phyloP scores from a whole-genome alignment of 139 green algal species.

The Mesotaenium endlicherianum region DNA sequence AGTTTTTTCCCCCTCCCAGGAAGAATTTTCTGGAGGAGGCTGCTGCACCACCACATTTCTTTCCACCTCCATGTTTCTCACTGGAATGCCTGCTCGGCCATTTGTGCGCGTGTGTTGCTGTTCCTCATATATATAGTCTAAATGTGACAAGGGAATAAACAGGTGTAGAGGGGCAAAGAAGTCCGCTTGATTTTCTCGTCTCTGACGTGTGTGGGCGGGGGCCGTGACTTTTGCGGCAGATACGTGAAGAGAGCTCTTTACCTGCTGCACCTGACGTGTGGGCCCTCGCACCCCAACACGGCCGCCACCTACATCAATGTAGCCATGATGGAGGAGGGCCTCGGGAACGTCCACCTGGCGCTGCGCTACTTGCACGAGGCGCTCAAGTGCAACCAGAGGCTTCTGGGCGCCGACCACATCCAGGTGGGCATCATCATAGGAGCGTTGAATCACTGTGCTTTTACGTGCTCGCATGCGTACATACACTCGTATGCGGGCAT shows the following conservation, averaged over 20 bases:
- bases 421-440: constrained; percentile 35
- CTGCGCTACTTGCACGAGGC: constrained; percentile 59
- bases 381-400: constrained; percentile 54
- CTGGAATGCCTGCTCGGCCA: not conserved
- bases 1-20: not conserved
- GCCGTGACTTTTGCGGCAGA: constrained; percentile 3
- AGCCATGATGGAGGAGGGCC: constrained; percentile 60
- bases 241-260: constrained; percentile 55
- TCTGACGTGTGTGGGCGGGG: no score
- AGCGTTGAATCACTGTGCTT: no score
- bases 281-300: constrained; percentile 55
- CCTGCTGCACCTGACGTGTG: constrained; percentile 54
- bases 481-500: no score
- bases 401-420: constrained; percentile 56
- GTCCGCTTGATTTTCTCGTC: no score
- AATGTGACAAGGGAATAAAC: no score
- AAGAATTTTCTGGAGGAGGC: not conserved
- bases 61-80: not conserved
- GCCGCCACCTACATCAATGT: constrained; percentile 61
- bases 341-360: constrained; percentile 42
- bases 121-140: no score
- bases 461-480: not conserved
- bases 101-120: no score
- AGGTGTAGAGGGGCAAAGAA: no score
- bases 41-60: not conserved